A percentile compares a stretch with the other conserved stretches of the same genome.
phyloP scores from a whole-genome alignment of 139 green algal species.

The Pedinophyceae sp. region DNA sequence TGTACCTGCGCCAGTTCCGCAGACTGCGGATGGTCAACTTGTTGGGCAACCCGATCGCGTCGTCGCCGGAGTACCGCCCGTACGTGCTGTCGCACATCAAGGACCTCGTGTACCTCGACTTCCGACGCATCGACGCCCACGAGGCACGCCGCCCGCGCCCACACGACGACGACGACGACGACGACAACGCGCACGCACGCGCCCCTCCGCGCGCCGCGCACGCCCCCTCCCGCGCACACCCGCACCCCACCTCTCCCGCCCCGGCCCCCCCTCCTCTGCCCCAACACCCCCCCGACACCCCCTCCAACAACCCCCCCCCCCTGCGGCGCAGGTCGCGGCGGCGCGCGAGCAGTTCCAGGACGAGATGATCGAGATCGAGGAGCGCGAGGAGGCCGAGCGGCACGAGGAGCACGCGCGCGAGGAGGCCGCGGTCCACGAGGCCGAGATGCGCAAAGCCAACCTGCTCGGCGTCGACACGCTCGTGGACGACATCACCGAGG shows the following conservation, averaged over 20 bases:
- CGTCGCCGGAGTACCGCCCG: constrained; percentile 40
- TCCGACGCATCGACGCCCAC: constrained; percentile 32
- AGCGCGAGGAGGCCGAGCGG: constrained; percentile 42
- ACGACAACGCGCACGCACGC: too few relatives aligned
- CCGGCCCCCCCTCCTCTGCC: too few relatives aligned
- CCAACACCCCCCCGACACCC: too few relatives aligned
- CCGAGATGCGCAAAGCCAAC: constrained; percentile 42
- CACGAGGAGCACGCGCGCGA: constrained; percentile 25
- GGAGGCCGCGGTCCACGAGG: constrained; percentile 25
- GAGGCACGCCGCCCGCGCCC: too few relatives aligned
- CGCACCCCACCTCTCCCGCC: too few relatives aligned
- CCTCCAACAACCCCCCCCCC: too few relatives aligned
- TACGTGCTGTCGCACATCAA: constrained; percentile 63
- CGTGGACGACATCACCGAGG: constrained; percentile 46
- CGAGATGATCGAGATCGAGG: constrained; percentile 58
- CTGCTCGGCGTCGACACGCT: constrained; percentile 46
- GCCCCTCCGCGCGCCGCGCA: too few relatives aligned
- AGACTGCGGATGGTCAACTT: constrained; percentile 61
- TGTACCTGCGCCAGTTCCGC: constrained; percentile 58
- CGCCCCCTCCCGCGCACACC: too few relatives aligned
- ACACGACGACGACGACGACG: too few relatives aligned
- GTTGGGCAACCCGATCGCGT: constrained; percentile 54
- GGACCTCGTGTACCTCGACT: constrained; percentile 65
- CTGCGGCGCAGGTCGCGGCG: too few relatives aligned
- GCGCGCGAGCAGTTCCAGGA: constrained; percentile 30